phyloP scores from a whole-genome alignment of 331 rosid species.

The Malus hybrid region DNA sequence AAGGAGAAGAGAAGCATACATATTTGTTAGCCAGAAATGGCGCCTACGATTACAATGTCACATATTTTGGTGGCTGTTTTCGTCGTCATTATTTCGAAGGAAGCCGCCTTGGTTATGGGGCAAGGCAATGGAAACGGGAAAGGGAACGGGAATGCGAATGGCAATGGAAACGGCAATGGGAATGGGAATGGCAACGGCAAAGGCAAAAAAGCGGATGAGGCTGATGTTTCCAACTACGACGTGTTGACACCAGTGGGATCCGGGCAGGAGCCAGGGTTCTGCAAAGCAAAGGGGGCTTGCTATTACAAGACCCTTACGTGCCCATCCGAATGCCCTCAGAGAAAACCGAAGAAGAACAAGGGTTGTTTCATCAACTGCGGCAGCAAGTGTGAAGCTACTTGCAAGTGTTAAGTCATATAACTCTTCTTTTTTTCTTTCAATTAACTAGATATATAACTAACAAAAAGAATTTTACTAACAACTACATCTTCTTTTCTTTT shows the following conservation, averaged over 20 bases:
- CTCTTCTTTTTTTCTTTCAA: neutral
- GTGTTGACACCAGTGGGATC: conserved; percentile 13
- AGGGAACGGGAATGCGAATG: neutral
- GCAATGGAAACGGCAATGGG: too few species aligned
- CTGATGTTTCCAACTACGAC: conserved; percentile 23
- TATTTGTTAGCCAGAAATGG: neutral
- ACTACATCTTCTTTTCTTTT: neutral
- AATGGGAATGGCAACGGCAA: neutral
- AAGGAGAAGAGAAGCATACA: neutral
- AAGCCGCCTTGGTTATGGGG: neutral
- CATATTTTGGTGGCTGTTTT: neutral
- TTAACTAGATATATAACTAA: neutral
- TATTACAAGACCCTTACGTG: conserved; percentile 38
- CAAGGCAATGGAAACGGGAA: neutral
- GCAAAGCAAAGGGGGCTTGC: conserved; percentile 33
- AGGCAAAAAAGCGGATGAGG: neutral
- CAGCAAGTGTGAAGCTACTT: conserved; percentile 71
- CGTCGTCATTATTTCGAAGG: neutral
- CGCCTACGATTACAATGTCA: neutral
- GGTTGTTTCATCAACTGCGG: conserved; percentile 59
- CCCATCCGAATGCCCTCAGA: conserved; percentile 46
- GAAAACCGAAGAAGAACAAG: conserved; percentile 67
- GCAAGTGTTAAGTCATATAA: conserved; percentile 53
- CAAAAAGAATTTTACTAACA: neutral
- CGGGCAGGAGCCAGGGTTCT: conserved; percentile 52